Conservation (phyloP, 306 rosid species). For the Acacia acuminata region DNA sequence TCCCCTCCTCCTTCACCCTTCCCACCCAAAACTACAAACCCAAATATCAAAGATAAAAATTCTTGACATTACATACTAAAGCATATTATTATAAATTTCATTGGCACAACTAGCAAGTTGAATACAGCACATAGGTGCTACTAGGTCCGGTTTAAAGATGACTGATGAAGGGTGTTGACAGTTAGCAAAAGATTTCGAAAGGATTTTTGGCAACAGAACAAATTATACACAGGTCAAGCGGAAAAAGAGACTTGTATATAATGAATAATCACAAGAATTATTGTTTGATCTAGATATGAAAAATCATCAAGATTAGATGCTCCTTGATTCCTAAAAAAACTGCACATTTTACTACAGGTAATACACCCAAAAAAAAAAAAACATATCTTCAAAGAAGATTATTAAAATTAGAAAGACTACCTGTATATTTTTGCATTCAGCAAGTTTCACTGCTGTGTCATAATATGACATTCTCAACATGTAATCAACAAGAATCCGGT, state of each 20-base stretch:
- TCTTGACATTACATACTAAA: background rate
- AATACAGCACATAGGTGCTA: background rate
- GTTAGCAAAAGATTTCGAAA: background rate
- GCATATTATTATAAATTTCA: background rate
- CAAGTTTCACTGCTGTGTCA: slow-evolving; percentile 76
- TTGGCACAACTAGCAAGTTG: background rate
- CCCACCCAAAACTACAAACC: background rate
- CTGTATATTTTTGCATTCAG: slow-evolving; percentile 80
- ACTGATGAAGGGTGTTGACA: background rate
- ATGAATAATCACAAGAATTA: background rate
- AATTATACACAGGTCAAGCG: background rate
- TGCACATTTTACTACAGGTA: background rate
- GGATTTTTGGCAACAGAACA: background rate
- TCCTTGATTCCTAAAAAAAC: background rate
- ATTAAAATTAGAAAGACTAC: slow-evolving; percentile 31
- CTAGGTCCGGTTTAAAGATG: background rate
- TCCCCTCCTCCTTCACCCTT: background rate
- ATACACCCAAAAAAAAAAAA: background rate
- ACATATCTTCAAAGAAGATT: background rate
- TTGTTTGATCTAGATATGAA: background rate
- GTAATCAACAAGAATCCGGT: slow-evolving; percentile 92
- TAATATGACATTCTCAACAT: slow-evolving; percentile 94
- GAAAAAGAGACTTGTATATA: background rate
- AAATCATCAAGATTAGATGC: background rate
- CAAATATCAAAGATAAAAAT: background rate